These are phyloP conservation scores for Termitomyces bulborhizus DNA, from an alignment of 768 basidiomycete species.

Conservation along the genomic window DNA sequence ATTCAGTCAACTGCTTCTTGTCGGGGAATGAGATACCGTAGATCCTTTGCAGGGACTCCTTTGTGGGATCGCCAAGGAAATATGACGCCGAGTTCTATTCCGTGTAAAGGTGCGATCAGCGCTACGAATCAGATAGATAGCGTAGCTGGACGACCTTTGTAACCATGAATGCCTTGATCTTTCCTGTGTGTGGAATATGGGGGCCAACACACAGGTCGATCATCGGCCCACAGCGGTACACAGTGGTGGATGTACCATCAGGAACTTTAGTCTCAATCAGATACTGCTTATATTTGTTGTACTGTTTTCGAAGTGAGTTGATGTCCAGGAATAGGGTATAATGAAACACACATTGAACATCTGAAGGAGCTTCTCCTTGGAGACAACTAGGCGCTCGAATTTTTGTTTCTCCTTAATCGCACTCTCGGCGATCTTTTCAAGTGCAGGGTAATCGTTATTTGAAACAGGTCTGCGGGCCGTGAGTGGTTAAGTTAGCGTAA, in stretches of 20 bases:
- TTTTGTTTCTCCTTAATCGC: slow-evolving; percentile 96
- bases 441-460: slow-evolving; percentile 75
- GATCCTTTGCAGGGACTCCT: slow-evolving; percentile 92
- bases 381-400: slow-evolving; percentile 89
- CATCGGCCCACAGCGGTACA: slow-evolving; percentile 98
- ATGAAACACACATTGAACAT: slow-evolving; percentile 81
- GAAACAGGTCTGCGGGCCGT: slow-evolving; percentile 54
- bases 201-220: slow-evolving; percentile 96
- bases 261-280: slow-evolving; percentile 94
- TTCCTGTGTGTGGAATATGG: slow-evolving; percentile 96
- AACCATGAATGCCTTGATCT: slow-evolving; percentile 95
- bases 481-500: background rate
- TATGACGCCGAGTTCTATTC: slow-evolving; percentile 92
- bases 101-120: background rate
- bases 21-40: slow-evolving; percentile 99
- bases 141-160: slow-evolving; percentile 62
- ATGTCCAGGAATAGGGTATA: background rate
- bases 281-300: slow-evolving; percentile 98
- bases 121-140: background rate
- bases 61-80: slow-evolving; percentile 90
- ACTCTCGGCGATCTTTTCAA: slow-evolving; percentile 84
- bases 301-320: slow-evolving; percentile 43
- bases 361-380: slow-evolving; percentile 91
- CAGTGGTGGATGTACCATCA: slow-evolving; percentile 93
- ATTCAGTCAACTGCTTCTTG: slow-evolving; percentile 89